phyloP scores from a whole-genome alignment of 495 filamentous ascomycete genomes.

The Aspergillus bertholletiae region DNA sequence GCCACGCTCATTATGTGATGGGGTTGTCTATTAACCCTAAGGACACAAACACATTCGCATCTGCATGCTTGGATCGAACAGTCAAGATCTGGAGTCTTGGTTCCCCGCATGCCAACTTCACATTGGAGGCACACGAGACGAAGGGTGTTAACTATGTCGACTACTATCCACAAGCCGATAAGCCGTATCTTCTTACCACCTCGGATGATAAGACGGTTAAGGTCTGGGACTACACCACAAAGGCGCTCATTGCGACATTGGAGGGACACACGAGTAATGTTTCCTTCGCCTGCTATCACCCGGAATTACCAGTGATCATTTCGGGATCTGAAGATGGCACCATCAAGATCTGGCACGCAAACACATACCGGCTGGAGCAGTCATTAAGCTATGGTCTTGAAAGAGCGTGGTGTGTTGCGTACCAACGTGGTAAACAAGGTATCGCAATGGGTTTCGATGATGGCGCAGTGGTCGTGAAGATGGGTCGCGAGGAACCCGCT shows the following conservation, averaged over 20 bases:
- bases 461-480: conserved; percentile 94
- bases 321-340: conserved; percentile 99
- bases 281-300: conserved; percentile 98
- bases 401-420: conserved; percentile 94
- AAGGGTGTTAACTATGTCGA: conserved; percentile 99
- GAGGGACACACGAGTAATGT: conserved; percentile 99
- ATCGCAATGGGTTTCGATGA: conserved; percentile 97
- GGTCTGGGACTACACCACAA: conserved; percentile 99
- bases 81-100: conserved; percentile 99
- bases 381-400: conserved; percentile 94
- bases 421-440: conserved; percentile 89
- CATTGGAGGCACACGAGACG: conserved; percentile 93
- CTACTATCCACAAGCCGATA: conserved; percentile 94
- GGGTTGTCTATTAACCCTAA: conserved; percentile 99
- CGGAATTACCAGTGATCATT: conserved; percentile 94
- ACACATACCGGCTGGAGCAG: conserved; percentile 93
- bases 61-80: conserved; percentile 91
- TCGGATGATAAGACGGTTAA: conserved; percentile 93
- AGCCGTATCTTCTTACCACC: conserved; percentile 94
- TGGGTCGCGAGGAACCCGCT: conserved; percentile 94
- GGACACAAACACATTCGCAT: conserved; percentile 97
- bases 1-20: conserved; percentile 99
- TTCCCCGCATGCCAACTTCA: conserved; percentile 85
- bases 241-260: conserved; percentile 91
- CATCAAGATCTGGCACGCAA: conserved; percentile 97